Conservation (phyloP, 2,329 filamentous ascomycete genomes). For the Juglanconis sp. region DNA sequence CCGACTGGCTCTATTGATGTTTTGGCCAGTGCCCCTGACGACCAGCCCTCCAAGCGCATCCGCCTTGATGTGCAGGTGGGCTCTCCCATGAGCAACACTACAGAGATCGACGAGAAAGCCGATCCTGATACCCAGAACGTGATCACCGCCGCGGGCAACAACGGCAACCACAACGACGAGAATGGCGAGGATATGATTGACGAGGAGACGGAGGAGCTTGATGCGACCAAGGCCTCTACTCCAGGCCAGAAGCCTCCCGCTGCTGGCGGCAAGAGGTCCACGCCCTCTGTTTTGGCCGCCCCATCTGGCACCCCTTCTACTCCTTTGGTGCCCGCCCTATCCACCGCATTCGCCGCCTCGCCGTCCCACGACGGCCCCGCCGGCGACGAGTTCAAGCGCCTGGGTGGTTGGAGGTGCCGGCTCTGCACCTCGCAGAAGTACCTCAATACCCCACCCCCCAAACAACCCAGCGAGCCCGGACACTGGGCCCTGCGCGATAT, state of each 20-base stretch:
- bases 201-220: not conserved
- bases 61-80: constrained; percentile 4
- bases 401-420: constrained; percentile 46
- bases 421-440: constrained; percentile 43
- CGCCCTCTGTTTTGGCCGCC: not conserved
- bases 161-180: not conserved
- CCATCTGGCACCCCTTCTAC: not conserved
- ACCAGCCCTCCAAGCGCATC: constrained; percentile 4
- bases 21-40: not conserved
- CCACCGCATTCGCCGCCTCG: not conserved
- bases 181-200: not conserved
- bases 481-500: constrained; percentile 47
- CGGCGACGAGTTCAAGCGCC: constrained; percentile 29
- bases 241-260: not conserved
- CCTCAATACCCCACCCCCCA: constrained; percentile 35
- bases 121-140: not conserved
- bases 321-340: not conserved
- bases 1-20: not conserved
- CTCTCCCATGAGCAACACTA: constrained; percentile 4
- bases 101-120: constrained; percentile 1
- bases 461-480: constrained; percentile 41
- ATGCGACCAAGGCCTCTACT: not conserved
- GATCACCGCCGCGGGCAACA: not conserved
- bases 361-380: constrained; percentile 23
- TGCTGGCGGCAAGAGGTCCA: not conserved